These are phyloP conservation scores for Psidium guajava DNA, from an alignment of 345 rosid species.

Conservation along the genomic window DNA sequence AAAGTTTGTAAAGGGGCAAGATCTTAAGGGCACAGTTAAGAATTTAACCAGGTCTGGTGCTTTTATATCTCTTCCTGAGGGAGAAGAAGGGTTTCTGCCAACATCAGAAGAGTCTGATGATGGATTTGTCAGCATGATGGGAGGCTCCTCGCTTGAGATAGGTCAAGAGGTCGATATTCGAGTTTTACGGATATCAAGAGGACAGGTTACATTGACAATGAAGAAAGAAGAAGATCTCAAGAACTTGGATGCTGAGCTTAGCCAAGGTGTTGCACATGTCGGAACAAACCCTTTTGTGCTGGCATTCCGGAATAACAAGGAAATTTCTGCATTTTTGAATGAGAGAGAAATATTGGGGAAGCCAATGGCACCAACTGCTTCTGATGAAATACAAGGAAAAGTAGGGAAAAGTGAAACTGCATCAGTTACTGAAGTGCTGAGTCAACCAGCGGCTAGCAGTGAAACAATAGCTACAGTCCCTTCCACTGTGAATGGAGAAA, in stretches of 20 bases:
- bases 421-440: conserved; percentile 16
- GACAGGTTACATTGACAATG: conserved; percentile 84
- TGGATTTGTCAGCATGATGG: conserved; percentile 59
- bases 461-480: conserved; percentile 1
- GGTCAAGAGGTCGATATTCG: conserved; percentile 75
- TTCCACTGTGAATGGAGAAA: conserved; percentile 11
- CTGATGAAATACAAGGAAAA: conserved; percentile 5
- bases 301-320: conserved; percentile 69
- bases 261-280: conserved; percentile 47
- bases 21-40: conserved; percentile 70
- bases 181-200: conserved; percentile 55
- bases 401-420: conserved; percentile 14
- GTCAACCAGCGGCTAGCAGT: conserved; percentile 4
- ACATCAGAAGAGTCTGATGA: conserved; percentile 61
- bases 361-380: conserved; percentile 14
- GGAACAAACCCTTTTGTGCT: conserved; percentile 71
- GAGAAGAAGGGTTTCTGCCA: conserved; percentile 89
- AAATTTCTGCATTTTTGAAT: conserved; percentile 65
- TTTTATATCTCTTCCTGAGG: conserved; percentile 76
- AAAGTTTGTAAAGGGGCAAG: conserved; percentile 70
- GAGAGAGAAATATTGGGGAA: conserved; percentile 42
- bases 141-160: conserved; percentile 42
- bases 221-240: conserved; percentile 46
- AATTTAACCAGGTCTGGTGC: conserved; percentile 67
- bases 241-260: conserved; percentile 26